Base-by-base conservation (phyloP, 495 filamentous ascomycete genomes). In the Talaromyces borbonicus region DNA sequence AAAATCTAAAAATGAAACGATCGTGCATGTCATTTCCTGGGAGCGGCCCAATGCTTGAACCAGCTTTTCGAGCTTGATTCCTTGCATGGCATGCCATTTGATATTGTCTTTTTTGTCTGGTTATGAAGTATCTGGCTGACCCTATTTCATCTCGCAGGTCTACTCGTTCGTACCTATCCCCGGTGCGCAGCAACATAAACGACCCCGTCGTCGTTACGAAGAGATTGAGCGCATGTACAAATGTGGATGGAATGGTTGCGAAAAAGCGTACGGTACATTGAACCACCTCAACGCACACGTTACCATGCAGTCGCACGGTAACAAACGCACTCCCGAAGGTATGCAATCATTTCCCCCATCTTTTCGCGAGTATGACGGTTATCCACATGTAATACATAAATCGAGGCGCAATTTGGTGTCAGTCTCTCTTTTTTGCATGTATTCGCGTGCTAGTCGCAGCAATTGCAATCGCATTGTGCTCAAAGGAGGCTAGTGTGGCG, bases 151-250 rank as follows among this genome's bases (percentile, higher is more conserved):
- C n/a, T n/a, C n/a, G n/a, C n/a, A 93, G 82, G 92, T 98, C 37
- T 98, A 97, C 61, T 95, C 90, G 2, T 98, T 98, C 59, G 92
- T 98, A 37, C 92, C 92, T 1, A 98, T 98, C 60, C 92, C 92
- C 9, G 92, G 92, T 42, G 87, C 92, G 23, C 89, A 95, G 58
- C 92, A 98, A 62, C 90, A 97, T 64, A 98, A 98, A 73, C 81
- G 92, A 37, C 92, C 92, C 16, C 80, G 92, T 52, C 78, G 92
- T 51, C 79, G 92, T 25, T 98, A 95, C 56, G 92, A 98, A 68
- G 92, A 98, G 62, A 98, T 98, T 58, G 92, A 98, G 72, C 83
- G 92, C 48, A 98, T 98, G 92, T 98, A 98, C 70, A 96, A 95
- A 65, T 98, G 92, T 66, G 92, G 92, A 8, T 96, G 88, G 86